Conservation (phyloP, 225 moss, liverwort and hornwort species). For the Sphagnum tenellum region DNA sequence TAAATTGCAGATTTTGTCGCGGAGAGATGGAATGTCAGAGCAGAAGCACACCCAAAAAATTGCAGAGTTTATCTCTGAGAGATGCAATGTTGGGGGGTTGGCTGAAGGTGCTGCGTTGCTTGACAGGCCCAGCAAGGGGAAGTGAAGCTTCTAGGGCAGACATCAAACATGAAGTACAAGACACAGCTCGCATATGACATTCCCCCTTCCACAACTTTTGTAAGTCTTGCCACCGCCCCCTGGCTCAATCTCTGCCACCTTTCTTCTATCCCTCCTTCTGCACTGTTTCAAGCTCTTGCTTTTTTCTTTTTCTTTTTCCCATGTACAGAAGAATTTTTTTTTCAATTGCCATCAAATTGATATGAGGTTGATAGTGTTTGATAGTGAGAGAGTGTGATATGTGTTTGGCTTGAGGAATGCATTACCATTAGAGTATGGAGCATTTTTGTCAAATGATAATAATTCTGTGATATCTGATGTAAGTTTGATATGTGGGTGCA, state of each 20-base stretch:
- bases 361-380: no score
- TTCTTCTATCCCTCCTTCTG: background rate
- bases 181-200: slow-evolving; percentile 55
- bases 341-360: background rate
- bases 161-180: slow-evolving; percentile 47
- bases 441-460: no score
- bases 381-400: no score
- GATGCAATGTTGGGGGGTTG: slow-evolving; percentile 2
- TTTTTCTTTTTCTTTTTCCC: background rate
- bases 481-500: slow-evolving; percentile 12
- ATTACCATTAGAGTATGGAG: no score
- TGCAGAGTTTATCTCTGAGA: background rate
- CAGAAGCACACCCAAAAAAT: background rate
- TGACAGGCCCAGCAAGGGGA: slow-evolving; percentile 83
- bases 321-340: background rate
- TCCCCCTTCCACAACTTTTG: slow-evolving; percentile 49
- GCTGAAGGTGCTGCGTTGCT: slow-evolving; percentile 3
- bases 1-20: background rate
- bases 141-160: slow-evolving; percentile 50
- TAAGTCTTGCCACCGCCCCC: slow-evolving; percentile 10
- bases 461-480: background rate
- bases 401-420: no score
- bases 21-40: background rate
- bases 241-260: no score
- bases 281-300: no score